phyloP scores from a whole-genome alignment of 2,329 filamentous ascomycete genomes.

The Byssothecium circinans region DNA sequence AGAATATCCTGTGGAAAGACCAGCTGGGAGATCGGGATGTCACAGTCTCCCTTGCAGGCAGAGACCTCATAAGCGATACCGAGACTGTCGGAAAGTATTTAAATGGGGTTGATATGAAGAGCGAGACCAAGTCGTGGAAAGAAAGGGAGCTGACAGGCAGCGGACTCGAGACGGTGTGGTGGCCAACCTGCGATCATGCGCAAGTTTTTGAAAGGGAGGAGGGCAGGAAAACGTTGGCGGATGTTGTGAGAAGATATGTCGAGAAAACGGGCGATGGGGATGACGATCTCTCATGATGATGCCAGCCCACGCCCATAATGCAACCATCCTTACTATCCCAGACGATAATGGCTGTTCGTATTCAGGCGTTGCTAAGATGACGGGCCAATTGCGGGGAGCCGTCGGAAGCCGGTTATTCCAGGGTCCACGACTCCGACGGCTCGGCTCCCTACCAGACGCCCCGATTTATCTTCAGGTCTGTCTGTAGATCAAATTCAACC shows the following conservation, averaged over 20 bases:
- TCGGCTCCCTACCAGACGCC: not conserved
- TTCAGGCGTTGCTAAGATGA: not conserved
- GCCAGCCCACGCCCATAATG: not conserved
- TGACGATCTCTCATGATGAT: conserved; percentile 9
- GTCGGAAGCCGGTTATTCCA: not conserved
- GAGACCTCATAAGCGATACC: conserved; percentile 68
- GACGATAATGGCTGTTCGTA: not conserved
- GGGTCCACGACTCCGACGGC: not conserved
- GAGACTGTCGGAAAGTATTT: conserved; percentile 61
- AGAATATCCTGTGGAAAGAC: conserved; percentile 72
- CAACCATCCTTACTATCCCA: not conserved
- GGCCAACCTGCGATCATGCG: conserved; percentile 64
- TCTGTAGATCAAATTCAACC: too few species aligned
- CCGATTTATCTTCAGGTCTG: too few species aligned
- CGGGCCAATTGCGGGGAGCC: not conserved
- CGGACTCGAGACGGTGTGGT: conserved; percentile 63
- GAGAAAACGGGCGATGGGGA: conserved; percentile 13
- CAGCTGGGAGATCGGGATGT: conserved; percentile 56
- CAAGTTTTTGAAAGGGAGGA: conserved; percentile 49
- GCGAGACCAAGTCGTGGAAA: conserved; percentile 34
- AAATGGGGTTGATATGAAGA: conserved; percentile 38
- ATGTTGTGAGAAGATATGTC: conserved; percentile 30
- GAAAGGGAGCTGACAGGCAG: conserved; percentile 41
- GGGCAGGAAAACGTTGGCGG: conserved; percentile 24
- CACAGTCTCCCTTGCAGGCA: conserved; percentile 61